These are phyloP conservation scores for Candida sp. DNA, from an alignment of 1,139 yeast species.

Conservation along the genomic window DNA sequence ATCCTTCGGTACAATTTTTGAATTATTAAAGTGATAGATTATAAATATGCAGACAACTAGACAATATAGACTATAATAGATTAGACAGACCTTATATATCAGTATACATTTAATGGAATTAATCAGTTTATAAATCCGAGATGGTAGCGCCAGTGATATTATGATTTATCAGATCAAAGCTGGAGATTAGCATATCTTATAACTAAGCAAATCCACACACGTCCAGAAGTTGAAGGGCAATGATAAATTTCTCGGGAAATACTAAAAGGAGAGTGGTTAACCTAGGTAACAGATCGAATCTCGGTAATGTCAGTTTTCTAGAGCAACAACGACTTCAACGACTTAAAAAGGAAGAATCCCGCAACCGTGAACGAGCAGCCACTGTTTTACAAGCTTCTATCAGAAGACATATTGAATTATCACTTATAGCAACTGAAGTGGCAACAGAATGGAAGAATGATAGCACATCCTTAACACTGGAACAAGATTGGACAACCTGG, in stretches of 20 bases:
- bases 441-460: slow-evolving; percentile 8
- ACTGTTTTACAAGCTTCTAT: slow-evolving; percentile 46
- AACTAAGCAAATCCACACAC: background rate
- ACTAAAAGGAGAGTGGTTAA: slow-evolving; percentile 65
- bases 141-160: background rate
- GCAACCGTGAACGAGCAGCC: slow-evolving; percentile 50
- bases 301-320: slow-evolving; percentile 24
- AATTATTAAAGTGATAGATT: slow-evolving; percentile 8
- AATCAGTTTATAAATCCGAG: background rate
- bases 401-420: slow-evolving; percentile 30
- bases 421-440: slow-evolving; percentile 6
- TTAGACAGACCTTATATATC: background rate
- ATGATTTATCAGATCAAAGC: background rate
- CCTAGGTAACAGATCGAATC: slow-evolving; percentile 45
- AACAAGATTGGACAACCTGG: slow-evolving; percentile 6
- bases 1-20: slow-evolving; percentile 26
- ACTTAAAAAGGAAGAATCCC: slow-evolving; percentile 54
- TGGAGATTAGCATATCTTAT: background rate
- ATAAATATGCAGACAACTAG: background rate
- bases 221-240: slow-evolving; percentile 8
- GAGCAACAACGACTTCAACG: slow-evolving; percentile 67
- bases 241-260: slow-evolving; percentile 67
- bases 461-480: background rate
- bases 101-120: too few relatives aligned
- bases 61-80: background rate